Evolutionary conservation across 164 flowering plant genomes (phyloP).

Genomic region (Sextonia rubra): DNA sequence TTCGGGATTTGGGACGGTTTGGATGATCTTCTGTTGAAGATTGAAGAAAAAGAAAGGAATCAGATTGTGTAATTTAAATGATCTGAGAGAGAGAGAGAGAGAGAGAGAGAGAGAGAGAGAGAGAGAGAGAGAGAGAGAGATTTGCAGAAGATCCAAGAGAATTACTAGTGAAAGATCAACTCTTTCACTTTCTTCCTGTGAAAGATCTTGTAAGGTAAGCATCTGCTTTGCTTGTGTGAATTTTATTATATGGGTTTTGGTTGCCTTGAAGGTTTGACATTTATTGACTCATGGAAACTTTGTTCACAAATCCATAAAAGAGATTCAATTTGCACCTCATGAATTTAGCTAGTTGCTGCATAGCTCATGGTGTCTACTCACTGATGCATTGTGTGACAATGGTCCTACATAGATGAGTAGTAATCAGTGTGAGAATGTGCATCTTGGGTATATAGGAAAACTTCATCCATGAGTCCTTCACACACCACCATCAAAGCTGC

Average conservation of each 20-base stretch:
- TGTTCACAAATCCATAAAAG: neutral
- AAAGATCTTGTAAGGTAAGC: neutral
- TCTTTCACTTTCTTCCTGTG: neutral
- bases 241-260: neutral
- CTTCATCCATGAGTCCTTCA: neutral
- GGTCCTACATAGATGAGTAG: no score
- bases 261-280: neutral
- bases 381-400: neutral
- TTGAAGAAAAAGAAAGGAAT: no score
- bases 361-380: neutral
- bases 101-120: constrained; percentile 1
- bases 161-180: neutral
- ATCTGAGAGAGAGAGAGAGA: neutral
- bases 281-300: neutral
- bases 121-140: no score
- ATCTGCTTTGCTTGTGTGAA: neutral
- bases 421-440: neutral
- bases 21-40: no score
- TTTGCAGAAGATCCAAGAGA: neutral
- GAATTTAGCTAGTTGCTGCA: neutral
- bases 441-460: neutral
- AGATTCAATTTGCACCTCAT: neutral
- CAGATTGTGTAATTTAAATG: no score
- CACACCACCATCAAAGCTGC: neutral
- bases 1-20: no score